Evolutionary conservation across 2,329 filamentous ascomycete genomes (phyloP).

Genomic region (Setomelanomma holmii): DNA sequence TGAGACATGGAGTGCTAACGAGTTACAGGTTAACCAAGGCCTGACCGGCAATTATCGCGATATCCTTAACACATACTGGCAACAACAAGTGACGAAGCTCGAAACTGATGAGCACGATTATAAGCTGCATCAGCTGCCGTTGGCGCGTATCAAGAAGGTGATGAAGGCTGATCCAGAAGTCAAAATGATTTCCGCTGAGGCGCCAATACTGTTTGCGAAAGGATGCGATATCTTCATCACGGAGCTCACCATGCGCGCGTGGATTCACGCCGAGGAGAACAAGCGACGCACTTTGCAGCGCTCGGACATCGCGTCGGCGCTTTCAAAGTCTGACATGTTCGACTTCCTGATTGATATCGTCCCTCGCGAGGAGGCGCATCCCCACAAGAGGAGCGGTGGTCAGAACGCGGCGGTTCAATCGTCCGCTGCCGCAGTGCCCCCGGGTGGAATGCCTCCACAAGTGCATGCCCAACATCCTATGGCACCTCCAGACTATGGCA

Average conservation of each 20-base stretch:
- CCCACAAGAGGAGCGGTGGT: conserved; percentile 71
- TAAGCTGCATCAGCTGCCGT: conserved; percentile 94
- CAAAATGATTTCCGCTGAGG: conserved; percentile 99
- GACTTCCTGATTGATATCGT: conserved; percentile 99
- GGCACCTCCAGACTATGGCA: conserved; percentile 64
- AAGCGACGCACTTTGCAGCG: conserved; percentile 94
- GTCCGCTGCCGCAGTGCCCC: conserved; percentile 49
- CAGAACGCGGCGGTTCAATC: conserved; percentile 48
- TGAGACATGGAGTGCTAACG: conserved; percentile 28
- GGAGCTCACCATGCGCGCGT: conserved; percentile 97
- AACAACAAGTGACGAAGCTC: conserved; percentile 94
- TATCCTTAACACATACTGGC: conserved; percentile 98
- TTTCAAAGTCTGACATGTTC: conserved; percentile 99
- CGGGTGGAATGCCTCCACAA: conserved; percentile 49
- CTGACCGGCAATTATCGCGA: conserved; percentile 92
- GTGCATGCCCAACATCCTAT: conserved; percentile 60
- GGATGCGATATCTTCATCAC: conserved; percentile 99
- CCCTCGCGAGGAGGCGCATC: conserved; percentile 88
- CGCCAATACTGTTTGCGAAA: conserved; percentile 96
- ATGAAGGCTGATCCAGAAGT: conserved; percentile 99
- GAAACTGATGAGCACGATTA: conserved; percentile 97
- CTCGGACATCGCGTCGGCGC: conserved; percentile 92
- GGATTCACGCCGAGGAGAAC: conserved; percentile 99
- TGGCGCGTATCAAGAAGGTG: conserved; percentile 99
- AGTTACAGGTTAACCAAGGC: conserved; percentile 84